These are phyloP conservation scores for Myxozyma geophila DNA, from an alignment of 805 yeast genomes.

Conservation along the genomic window DNA sequence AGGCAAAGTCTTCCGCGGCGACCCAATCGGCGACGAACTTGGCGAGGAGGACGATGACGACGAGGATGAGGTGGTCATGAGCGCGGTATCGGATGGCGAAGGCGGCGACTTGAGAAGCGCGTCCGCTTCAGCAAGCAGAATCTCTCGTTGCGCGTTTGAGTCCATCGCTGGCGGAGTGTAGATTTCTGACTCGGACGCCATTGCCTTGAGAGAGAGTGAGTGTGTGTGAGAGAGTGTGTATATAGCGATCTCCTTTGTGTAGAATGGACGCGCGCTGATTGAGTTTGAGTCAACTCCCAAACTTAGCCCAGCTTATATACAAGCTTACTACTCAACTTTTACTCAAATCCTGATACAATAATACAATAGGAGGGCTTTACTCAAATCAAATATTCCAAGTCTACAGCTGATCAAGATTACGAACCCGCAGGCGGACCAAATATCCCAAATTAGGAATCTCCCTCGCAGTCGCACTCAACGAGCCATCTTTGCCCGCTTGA, in stretches of 20 bases:
- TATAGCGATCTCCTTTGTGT: neutral
- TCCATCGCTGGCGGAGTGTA: neutral
- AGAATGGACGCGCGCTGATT: neutral
- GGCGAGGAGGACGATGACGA: neutral
- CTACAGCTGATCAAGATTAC: conserved; percentile 6
- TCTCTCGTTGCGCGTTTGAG: neutral
- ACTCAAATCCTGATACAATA: neutral
- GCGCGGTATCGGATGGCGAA: neutral
- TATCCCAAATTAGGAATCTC: conserved; percentile 20
- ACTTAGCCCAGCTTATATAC: too few species aligned
- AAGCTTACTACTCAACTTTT: too few species aligned
- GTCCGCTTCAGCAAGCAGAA: neutral
- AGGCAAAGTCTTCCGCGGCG: neutral
- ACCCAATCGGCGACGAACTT: neutral
- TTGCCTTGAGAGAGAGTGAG: neutral
- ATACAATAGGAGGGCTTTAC: neutral
- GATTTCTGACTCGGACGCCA: neutral
- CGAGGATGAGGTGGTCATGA: neutral
- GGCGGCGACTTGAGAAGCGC: neutral
- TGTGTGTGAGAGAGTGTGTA: neutral
- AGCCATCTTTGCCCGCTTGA: conserved; percentile 39
- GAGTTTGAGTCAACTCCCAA: neutral
- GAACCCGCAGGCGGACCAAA: conserved; percentile 19
- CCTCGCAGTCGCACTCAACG: conserved; percentile 5
- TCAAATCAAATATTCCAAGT: neutral